Conservation (phyloP, 2,329 filamentous ascomycete genomes). For the Aureobasidium mangrovei region DNA sequence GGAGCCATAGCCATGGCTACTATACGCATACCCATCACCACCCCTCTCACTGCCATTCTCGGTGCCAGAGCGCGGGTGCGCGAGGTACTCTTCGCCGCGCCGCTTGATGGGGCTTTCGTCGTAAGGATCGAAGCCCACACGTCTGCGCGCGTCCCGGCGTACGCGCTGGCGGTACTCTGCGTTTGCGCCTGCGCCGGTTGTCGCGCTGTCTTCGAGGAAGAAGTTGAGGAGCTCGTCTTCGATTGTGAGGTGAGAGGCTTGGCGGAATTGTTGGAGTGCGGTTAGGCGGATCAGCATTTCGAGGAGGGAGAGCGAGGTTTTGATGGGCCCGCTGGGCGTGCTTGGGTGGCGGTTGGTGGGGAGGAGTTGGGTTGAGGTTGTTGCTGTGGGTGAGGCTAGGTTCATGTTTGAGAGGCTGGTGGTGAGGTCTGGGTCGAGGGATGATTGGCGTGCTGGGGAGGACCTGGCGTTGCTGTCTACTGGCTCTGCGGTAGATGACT, state of each 20-base stretch:
- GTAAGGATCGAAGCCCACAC: conserved; percentile 64
- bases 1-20: background rate
- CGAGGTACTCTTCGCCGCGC: conserved; percentile 57
- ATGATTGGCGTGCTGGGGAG: conserved; percentile 18
- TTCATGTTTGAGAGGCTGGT: conserved; percentile 40
- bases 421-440: conserved; percentile 34
- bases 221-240: conserved; percentile 83
- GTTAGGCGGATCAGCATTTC: conserved; percentile 82
- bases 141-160: conserved; percentile 49
- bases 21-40: background rate
- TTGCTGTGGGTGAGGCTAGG: conserved; percentile 25
- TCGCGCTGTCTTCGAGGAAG: conserved; percentile 64
- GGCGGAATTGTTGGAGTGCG: conserved; percentile 85
- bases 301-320: conserved; percentile 65
- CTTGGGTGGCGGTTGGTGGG: conserved; percentile 5
- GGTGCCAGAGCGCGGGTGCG: conserved; percentile 25
- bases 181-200: conserved; percentile 56
- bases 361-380: too few species aligned
- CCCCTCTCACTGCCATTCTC: background rate
- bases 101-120: conserved; percentile 61
- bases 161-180: conserved; percentile 51
- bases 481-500: background rate
- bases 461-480: too few species aligned
- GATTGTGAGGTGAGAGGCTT: conserved; percentile 79
- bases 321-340: background rate